A percentile compares a stretch with the other conserved stretches of the same genome.
Conservation (phyloP, 495 filamentous ascomycete genomes). For the Lichenothelia convexa region DNA sequence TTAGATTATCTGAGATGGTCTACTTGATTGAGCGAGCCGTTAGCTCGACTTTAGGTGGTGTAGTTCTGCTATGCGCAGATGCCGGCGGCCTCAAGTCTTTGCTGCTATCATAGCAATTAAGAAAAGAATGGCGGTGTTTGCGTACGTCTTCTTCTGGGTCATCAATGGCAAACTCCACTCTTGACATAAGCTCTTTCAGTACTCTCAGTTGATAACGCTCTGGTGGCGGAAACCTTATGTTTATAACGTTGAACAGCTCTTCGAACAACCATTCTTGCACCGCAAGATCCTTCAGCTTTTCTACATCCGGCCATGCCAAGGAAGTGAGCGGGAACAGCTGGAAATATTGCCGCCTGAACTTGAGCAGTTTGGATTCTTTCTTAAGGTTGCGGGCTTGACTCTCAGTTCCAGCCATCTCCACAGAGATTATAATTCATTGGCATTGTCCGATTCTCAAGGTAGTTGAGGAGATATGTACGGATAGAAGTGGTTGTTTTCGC, state of each 20-base stretch:
- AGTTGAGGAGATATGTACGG: no score
- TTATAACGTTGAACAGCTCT: constrained; percentile 40
- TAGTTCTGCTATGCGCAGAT: no score
- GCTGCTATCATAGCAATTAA: no score
- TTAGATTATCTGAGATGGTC: constrained; percentile 63
- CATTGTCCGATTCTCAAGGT: no score
- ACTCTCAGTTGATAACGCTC: constrained; percentile 49
- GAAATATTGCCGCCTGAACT: constrained; percentile 45
- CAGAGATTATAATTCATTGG: no score
- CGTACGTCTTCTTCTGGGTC: constrained; percentile 78
- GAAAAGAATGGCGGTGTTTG: constrained; percentile 5
- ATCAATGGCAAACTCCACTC: constrained; percentile 46
- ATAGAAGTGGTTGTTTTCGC: no score
- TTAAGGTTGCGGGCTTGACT: no score
- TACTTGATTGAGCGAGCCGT: no score
- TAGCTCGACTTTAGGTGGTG: no score
- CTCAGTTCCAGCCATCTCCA: no score
- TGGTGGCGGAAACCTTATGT: constrained; percentile 35
- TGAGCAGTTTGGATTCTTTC: no score
- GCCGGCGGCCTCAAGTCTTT: no score
- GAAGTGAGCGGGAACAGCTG: constrained; percentile 40
- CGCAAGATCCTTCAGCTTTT: constrained; percentile 30
- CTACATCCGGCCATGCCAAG: constrained; percentile 35
- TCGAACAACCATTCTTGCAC: constrained; percentile 46
- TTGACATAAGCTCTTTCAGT: constrained; percentile 46